Evolutionary conservation across 768 basidiomycete genomes (phyloP).

Genomic region (Lentinula sp.): DNA sequence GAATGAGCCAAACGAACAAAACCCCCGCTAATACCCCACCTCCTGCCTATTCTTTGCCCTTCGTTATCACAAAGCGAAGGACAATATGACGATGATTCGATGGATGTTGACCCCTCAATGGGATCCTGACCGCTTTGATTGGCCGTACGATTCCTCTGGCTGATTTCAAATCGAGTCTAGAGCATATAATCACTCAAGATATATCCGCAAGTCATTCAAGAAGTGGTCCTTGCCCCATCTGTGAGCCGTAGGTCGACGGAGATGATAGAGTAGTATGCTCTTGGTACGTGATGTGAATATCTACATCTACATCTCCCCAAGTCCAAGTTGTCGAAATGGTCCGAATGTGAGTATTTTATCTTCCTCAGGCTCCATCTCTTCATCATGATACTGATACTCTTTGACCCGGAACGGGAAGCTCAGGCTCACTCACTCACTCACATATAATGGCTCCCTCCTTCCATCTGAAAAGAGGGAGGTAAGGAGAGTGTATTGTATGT

Average conservation of each 20-base stretch:
- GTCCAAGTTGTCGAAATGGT: too few species aligned
- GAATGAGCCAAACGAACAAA: constrained; percentile 13
- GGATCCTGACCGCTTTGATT: constrained; percentile 65
- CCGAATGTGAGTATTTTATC: too few species aligned
- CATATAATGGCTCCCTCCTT: too few species aligned
- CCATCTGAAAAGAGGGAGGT: too few species aligned
- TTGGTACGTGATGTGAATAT: too few species aligned
- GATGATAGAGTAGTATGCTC: constrained; percentile 46
- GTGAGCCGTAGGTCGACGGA: constrained; percentile 58
- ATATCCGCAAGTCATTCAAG: constrained; percentile 19
- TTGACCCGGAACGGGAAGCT: too few species aligned
- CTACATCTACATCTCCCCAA: too few species aligned
- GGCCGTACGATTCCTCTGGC: constrained; percentile 65
- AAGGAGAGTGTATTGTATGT: too few species aligned
- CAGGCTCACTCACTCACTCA: too few species aligned
- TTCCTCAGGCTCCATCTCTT: too few species aligned
- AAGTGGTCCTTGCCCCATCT: constrained; percentile 69
- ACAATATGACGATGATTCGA: constrained; percentile 19
- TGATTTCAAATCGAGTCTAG: constrained; percentile 71
- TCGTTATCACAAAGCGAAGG: constrained; percentile 9
- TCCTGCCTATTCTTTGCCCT: constrained; percentile 44
- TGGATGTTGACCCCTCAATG: constrained; percentile 42
- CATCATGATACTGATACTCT: too few species aligned
- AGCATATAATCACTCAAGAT: constrained; percentile 52
- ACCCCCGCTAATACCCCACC: constrained; percentile 34